phyloP scores from a whole-genome alignment of 2,329 filamentous ascomycete species.

The Saccharata proteae region DNA sequence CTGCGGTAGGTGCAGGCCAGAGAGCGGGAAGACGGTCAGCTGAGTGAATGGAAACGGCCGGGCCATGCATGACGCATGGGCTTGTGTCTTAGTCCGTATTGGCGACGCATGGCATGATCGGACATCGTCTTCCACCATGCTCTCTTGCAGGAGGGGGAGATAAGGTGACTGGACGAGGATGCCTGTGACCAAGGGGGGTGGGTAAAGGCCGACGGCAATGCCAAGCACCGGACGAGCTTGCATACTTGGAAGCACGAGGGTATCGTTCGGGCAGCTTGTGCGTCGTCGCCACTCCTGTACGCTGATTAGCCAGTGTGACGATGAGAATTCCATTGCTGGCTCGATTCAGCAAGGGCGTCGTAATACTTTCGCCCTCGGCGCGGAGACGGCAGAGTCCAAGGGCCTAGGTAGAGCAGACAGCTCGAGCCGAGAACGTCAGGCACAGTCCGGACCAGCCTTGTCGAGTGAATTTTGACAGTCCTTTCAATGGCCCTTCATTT shows the following conservation, averaged over 20 bases:
- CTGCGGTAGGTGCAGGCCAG: constrained; percentile 25
- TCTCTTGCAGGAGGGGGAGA: constrained; percentile 29
- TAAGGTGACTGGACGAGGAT: constrained; percentile 37
- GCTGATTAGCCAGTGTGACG: constrained; percentile 10
- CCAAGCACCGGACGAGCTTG: constrained; percentile 8
- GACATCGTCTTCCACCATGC: constrained; percentile 21
- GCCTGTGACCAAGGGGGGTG: constrained; percentile 18
- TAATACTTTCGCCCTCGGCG: constrained; percentile 7
- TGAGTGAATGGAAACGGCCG: constrained; percentile 22
- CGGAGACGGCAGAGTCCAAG: constrained; percentile 5
- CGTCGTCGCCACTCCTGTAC: constrained; percentile 7
- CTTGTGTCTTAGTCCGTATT: constrained; percentile 21
- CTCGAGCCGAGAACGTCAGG: constrained; percentile 8
- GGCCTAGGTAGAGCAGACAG: constrained; percentile 6
- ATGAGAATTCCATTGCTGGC: constrained; percentile 8
- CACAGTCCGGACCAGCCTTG: constrained; percentile 11
- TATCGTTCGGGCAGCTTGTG: constrained; percentile 8
- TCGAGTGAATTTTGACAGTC: constrained; percentile 14
- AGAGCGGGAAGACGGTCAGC: constrained; percentile 28
- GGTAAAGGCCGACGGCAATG: constrained; percentile 11
- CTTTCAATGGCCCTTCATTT: constrained; percentile 6
- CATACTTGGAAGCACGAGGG: constrained; percentile 9
- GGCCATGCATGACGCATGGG: constrained; percentile 27
- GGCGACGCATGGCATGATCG: constrained; percentile 24
- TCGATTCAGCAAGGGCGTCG: constrained; percentile 8